A percentile compares a stretch with the other conserved stretches of the same genome.
Conservation (phyloP, 176 grass and related monocot species). For the Cenchrus purpureus region DNA sequence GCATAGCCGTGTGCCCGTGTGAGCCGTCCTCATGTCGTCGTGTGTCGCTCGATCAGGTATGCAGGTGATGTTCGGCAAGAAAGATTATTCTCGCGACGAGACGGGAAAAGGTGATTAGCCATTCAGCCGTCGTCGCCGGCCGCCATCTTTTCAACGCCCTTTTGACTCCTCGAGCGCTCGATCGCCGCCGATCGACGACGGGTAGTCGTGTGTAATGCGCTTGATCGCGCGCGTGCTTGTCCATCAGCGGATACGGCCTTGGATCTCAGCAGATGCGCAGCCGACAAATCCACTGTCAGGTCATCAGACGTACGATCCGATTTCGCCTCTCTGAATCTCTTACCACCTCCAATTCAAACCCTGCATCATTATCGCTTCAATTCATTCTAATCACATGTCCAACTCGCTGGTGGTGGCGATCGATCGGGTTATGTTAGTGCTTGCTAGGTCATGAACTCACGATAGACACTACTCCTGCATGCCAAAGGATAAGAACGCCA, state of each 20-base stretch:
- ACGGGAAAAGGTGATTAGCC: neutral
- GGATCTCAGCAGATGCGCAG: neutral
- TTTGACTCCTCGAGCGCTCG: conserved; percentile 16
- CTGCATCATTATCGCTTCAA: conserved; percentile 5
- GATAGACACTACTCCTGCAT: neutral
- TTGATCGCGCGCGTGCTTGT: conserved; percentile 1
- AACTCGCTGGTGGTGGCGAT: neutral
- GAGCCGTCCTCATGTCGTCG: neutral
- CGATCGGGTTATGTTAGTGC: neutral
- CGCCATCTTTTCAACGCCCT: conserved; percentile 37
- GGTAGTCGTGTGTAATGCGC: conserved; percentile 15
- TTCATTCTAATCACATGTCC: conserved; percentile 13
- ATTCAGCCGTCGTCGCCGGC: neutral
- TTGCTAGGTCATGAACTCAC: conserved; percentile 7
- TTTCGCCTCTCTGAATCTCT: neutral
- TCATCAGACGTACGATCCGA: conserved; percentile 20
- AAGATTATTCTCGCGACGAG: neutral
- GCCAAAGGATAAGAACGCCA: neutral
- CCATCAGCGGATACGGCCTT: conserved; percentile 39
- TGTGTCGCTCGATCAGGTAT: neutral
- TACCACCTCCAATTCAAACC: neutral
- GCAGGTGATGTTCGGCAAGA: neutral
- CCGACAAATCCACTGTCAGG: neutral
- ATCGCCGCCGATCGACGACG: neutral
- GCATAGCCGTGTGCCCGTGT: neutral